Base-by-base conservation (phyloP, 1,284 basidiomycete genomes). In the Ceratobasidium theobromae region DNA sequence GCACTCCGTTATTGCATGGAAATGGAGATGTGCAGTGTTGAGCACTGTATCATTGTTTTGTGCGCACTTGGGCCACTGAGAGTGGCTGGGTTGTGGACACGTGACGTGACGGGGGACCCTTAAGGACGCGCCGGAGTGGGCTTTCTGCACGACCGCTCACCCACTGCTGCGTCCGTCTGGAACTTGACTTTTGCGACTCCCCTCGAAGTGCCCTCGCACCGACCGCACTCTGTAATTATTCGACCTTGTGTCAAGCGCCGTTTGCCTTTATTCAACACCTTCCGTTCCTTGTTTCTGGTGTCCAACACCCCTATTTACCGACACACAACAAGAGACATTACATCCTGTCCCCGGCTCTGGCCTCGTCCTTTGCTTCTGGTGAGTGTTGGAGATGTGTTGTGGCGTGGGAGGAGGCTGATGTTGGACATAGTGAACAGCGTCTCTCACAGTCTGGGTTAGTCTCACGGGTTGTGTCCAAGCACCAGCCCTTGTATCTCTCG, bases 111-210 rank as follows among this genome's bases (percentile, higher is more conserved):
- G 58, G 9, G 1, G 27, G 58, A 62, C 58, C 58, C 58, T 62
- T 62, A 62, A 62, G 58, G 58, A 52, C 58, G 58, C 58, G 58
- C 30, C 32, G 48, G 58, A 41, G 4, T 48, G 41, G 48, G 48
- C 30, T 62, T 62, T 62, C 58, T 38, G 48, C 46, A 62, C 58
- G 58, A 62, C 58, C 58, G 58, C 58, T 32, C 51, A 45, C 43
- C 45, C 48, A 62, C 45, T 46, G 58, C 58, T 52, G 58, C 58
- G 58, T 62, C 58, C 58, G 58, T 62, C 58, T 41, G 58, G 58
- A 51, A 62, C 35, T 46, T 38, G 58, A 25, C 35, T 41, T 33
- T 46, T 27, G 23, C 58, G 58, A 49, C 35, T 45, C 35, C 46
- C 25, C 33, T 38, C 23, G 45, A 28, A 32, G 58, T 41, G 58